Evolutionary conservation across 345 rosid species (phyloP).

Genomic region (Hibiscus trionum): DNA sequence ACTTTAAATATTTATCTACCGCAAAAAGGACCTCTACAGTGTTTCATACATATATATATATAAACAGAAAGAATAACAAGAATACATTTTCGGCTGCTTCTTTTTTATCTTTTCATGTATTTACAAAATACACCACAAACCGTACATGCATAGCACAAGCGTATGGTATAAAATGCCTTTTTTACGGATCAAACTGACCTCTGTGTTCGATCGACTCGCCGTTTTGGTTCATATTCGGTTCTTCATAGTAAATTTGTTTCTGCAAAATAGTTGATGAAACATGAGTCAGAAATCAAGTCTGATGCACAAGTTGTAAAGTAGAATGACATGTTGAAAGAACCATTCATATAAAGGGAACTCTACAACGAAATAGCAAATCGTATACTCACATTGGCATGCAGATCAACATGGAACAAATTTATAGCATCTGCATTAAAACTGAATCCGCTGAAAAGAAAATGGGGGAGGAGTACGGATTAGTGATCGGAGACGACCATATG

Average conservation of each 20-base stretch:
- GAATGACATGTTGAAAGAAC: background rate
- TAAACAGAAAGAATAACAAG: constrained; percentile 41
- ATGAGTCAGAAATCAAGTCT: background rate
- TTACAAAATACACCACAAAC: constrained; percentile 23
- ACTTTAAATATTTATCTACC: constrained; percentile 4
- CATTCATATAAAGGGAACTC: background rate
- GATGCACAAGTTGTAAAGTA: background rate
- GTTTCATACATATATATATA: constrained; percentile 32
- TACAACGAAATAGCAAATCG: background rate
- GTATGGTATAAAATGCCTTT: background rate
- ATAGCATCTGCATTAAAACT: constrained; percentile 61
- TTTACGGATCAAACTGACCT: constrained; percentile 27
- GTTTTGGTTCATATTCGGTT: constrained; percentile 19
- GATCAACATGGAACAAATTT: constrained; percentile 61
- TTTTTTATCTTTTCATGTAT: constrained; percentile 12
- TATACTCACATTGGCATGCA: constrained; percentile 48
- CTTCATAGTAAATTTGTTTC: constrained; percentile 28
- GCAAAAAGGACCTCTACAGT: constrained; percentile 12
- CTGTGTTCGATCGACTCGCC: constrained; percentile 22
- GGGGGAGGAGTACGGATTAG: background rate
- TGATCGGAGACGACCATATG: background rate
- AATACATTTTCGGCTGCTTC: constrained; percentile 18
- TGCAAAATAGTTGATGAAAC: constrained; percentile 12
- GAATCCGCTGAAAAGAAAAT: constrained; percentile 45
- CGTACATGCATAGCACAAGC: background rate